Evolutionary conservation across 257 asterid species (phyloP).

Genomic region (Verbascum thapsus): DNA sequence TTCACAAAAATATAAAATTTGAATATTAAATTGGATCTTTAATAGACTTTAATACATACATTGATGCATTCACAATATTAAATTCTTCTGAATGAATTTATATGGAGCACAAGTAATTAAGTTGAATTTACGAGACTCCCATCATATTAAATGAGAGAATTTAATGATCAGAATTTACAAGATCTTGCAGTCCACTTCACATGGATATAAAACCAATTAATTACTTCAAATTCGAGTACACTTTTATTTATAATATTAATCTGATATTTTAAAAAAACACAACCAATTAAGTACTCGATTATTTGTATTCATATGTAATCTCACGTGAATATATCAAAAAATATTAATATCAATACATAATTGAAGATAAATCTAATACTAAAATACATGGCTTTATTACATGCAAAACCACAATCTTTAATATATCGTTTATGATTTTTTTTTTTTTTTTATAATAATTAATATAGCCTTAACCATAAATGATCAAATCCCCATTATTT

Average conservation of each 20-base stretch:
- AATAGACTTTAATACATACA: background rate
- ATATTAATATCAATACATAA: background rate
- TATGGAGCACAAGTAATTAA: background rate
- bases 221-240: no score
- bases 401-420: background rate
- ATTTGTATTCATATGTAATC: no score
- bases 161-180: constrained; percentile 17
- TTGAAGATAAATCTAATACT: background rate
- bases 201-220: background rate
- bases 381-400: background rate
- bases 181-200: background rate
- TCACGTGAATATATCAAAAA: background rate
- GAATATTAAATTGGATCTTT: background rate
- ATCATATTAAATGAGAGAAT: constrained; percentile 1
- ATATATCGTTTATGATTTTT: no score
- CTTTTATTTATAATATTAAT: no score
- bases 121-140: constrained; percentile 13
- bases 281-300: no score
- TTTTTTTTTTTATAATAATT: background rate
- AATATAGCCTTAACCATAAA: constrained; percentile 7
- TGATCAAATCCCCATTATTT: constrained; percentile 23
- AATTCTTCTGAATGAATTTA: constrained; percentile 18
- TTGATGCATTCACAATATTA: background rate
- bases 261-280: no score
- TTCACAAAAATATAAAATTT: constrained; percentile 8